Evolutionary conservation across 1,284 basidiomycete genomes (phyloP).

Genomic region (Papiliotrema flavescens): DNA sequence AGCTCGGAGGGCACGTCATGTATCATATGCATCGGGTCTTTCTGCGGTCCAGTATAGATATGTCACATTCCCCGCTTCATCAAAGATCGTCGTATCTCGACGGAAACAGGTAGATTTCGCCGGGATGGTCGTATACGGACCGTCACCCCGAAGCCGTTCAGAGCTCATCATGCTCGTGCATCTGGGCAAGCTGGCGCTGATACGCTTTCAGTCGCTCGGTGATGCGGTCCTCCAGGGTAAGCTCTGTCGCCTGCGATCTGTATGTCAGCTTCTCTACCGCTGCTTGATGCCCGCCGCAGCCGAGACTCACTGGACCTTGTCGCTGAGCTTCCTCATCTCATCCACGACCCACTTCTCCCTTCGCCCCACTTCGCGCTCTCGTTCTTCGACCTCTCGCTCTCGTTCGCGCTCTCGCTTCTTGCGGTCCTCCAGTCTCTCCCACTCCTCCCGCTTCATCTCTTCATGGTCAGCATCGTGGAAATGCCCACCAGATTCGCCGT

Average conservation of each 20-base stretch:
- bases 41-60: too few relatives aligned
- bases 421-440: slow-evolving; percentile 20
- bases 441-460: slow-evolving; percentile 14
- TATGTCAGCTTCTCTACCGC: background rate
- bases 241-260: slow-evolving; percentile 32
- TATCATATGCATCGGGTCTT: background rate
- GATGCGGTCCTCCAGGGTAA: slow-evolving; percentile 44
- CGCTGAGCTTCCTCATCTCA: slow-evolving; percentile 42
- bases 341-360: slow-evolving; percentile 45
- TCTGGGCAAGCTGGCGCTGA: slow-evolving; percentile 27
- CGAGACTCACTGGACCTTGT: slow-evolving; percentile 32
- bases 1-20: background rate
- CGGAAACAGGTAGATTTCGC: too few relatives aligned
- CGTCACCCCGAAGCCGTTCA: background rate
- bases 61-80: background rate
- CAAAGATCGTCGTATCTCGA: background rate
- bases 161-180: slow-evolving; percentile 1
- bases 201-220: slow-evolving; percentile 42
- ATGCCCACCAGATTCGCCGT: background rate
- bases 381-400: slow-evolving; percentile 37
- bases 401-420: slow-evolving; percentile 23
- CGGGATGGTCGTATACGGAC: too few relatives aligned
- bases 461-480: background rate
- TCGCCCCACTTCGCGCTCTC: slow-evolving; percentile 35
- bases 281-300: background rate